phyloP scores from a whole-genome alignment of 805 yeast species.

The Pichia rugopelliculosa region DNA sequence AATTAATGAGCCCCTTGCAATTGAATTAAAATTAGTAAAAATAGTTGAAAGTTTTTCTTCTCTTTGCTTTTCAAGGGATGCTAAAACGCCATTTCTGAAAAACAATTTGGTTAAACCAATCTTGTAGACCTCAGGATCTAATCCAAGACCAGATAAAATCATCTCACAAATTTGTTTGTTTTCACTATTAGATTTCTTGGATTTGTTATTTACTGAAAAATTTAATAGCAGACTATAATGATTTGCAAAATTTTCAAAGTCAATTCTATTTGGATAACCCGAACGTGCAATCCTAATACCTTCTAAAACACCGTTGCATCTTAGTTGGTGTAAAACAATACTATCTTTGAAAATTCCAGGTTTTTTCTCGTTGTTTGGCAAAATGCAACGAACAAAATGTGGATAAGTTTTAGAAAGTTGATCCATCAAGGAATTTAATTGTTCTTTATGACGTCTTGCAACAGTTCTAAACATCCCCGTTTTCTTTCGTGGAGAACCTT shows the following conservation, averaged over 20 bases:
- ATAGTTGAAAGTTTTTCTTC: conserved; percentile 53
- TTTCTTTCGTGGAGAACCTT: conserved; percentile 16
- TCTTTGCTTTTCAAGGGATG: conserved; percentile 69
- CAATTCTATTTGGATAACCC: conserved; percentile 91
- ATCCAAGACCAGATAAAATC: conserved; percentile 52
- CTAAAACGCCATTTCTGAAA: conserved; percentile 70
- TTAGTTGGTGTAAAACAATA: conserved; percentile 77
- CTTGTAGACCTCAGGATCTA: conserved; percentile 54
- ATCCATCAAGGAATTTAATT: conserved; percentile 59
- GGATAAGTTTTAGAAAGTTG: conserved; percentile 81
- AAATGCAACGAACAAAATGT: conserved; percentile 91
- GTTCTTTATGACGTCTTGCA: conserved; percentile 84
- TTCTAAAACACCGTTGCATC: conserved; percentile 97
- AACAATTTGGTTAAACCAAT: conserved; percentile 69
- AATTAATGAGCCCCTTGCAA: conserved; percentile 54
- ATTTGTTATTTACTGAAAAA: conserved; percentile 1
- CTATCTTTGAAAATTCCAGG: conserved; percentile 66
- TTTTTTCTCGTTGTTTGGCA: conserved; percentile 75
- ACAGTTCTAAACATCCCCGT: conserved; percentile 59
- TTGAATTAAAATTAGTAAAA: conserved; percentile 55
- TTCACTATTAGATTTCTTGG: conserved; percentile 27
- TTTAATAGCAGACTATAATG: conserved; percentile 61
- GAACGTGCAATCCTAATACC: conserved; percentile 96
- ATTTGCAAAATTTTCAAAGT: conserved; percentile 69
- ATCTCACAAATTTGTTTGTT: conserved; percentile 63